A percentile compares a stretch with the other conserved stretches of the same genome.
phyloP scores from a whole-genome alignment of 2,329 filamentous ascomycete species.

The Capronia americana region DNA sequence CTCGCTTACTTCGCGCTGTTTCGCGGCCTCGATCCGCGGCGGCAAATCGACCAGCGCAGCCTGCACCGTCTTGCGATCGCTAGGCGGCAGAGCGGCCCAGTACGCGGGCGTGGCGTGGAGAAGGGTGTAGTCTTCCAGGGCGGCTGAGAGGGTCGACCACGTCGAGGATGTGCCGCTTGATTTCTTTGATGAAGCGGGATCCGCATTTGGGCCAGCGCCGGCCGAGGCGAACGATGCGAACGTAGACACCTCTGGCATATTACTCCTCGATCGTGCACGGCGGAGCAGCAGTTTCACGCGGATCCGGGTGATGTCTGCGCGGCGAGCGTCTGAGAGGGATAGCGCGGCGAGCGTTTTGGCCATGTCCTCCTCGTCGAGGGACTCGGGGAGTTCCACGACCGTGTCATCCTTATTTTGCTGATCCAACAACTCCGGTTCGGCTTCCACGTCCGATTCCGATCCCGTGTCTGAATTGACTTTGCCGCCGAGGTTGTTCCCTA shows the following conservation, averaged over 20 bases:
- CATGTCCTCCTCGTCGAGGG: slow-evolving; percentile 48
- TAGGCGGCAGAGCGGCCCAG: slow-evolving; percentile 63
- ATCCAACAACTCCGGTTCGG: background rate
- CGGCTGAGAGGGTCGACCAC: slow-evolving; percentile 80
- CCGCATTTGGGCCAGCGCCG: background rate
- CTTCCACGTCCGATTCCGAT: slow-evolving; percentile 33
- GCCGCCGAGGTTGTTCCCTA: slow-evolving; percentile 20
- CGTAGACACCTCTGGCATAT: slow-evolving; percentile 53
- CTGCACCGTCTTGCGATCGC: slow-evolving; percentile 72
- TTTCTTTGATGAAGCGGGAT: background rate
- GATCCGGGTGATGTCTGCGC: slow-evolving; percentile 74
- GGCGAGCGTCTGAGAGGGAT: slow-evolving; percentile 54
- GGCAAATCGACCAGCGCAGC: slow-evolving; percentile 71
- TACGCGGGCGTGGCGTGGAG: slow-evolving; percentile 41
- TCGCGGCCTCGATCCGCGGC: slow-evolving; percentile 73
- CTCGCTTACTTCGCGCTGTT: slow-evolving; percentile 87
- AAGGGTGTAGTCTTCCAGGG: slow-evolving; percentile 78
- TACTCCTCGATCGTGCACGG: slow-evolving; percentile 73
- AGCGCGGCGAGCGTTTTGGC: slow-evolving; percentile 51
- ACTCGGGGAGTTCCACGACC: slow-evolving; percentile 59
- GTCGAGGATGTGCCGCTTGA: slow-evolving; percentile 48
- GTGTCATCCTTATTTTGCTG: slow-evolving; percentile 44
- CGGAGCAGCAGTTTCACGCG: slow-evolving; percentile 82
- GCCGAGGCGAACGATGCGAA: background rate
- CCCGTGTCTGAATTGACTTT: slow-evolving; percentile 32